Conservation (phyloP, 768 basidiomycete genomes). For the Kwoniella mangroviensis region DNA sequence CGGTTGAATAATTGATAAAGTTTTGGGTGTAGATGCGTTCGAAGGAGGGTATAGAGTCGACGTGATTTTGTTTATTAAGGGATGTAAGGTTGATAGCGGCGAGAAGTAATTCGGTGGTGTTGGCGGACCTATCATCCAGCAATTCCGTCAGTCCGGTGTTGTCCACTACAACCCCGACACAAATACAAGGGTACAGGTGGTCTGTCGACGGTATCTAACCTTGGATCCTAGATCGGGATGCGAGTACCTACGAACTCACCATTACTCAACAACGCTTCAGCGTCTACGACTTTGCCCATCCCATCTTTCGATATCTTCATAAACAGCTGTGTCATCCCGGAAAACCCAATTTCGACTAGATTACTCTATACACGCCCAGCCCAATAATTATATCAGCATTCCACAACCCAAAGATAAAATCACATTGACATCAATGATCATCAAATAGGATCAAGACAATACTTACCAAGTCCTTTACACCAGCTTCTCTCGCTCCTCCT, state of each 20-base stretch:
- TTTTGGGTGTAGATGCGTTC: slow-evolving; percentile 30
- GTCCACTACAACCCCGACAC: background rate
- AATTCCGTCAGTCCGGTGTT: background rate
- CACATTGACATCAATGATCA: no score
- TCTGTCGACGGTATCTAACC: no score
- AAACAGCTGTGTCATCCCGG: slow-evolving; percentile 46
- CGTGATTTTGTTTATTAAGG: slow-evolving; percentile 31
- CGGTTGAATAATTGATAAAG: slow-evolving; percentile 24
- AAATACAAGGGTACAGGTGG: no score
- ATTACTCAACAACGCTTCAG: slow-evolving; percentile 35
- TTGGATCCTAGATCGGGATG: no score
- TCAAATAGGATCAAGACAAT: background rate
- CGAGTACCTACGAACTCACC: slow-evolving; percentile 33
- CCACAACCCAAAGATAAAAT: background rate
- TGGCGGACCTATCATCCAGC: slow-evolving; percentile 38
- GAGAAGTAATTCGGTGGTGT: slow-evolving; percentile 49
- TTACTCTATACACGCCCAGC: slow-evolving; percentile 31
- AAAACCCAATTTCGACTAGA: slow-evolving; percentile 51
- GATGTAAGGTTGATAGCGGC: slow-evolving; percentile 37
- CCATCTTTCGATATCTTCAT: slow-evolving; percentile 49
- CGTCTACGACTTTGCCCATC: slow-evolving; percentile 32
- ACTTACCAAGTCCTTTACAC: slow-evolving; percentile 51
- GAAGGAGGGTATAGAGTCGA: slow-evolving; percentile 14
- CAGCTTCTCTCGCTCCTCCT: slow-evolving; percentile 49
- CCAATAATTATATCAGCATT: background rate